Base-by-base conservation (phyloP, 2,329 filamentous ascomycete species). In the Cytospora piceae region DNA sequence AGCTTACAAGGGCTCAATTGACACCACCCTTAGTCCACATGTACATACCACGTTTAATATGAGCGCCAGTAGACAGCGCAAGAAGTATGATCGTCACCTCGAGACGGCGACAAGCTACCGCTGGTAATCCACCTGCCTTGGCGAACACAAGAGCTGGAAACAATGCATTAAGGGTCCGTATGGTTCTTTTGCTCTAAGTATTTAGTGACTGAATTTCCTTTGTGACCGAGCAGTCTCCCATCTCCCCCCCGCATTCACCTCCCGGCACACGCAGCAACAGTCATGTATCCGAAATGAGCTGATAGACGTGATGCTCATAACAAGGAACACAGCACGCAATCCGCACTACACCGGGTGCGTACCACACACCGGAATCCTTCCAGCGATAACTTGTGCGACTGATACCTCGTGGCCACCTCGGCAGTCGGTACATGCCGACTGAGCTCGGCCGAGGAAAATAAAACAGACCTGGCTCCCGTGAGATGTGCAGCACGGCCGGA, bases 271-370 rank as follows among this genome's bases (percentile, higher is more conserved):
- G 12, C 34, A 14, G 34, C 11, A n/a, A 42, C 5, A 53, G 15
- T 53, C 14, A 3, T 42, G 17, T 15, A n/a, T 15, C 8, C 9
- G 9, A 52, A 11, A 17, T 63, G 24, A n/a, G 52, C 51, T 22
- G 60, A 57, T 51, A 37, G 37, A 29, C n/a, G 22, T 51, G 29
- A 52, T 51, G 39, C 61, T 34, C 61, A 57, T 52, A 42, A 42
- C 61, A 51, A 58, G 61, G 61, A 22, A 63, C 31, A 12, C 14
- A 63, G 61, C 61, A 63, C 61, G 61, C 61, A n/a, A 63, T 63
- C 39, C 29, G 61, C 53, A 61, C 59, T 61, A 61, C 59, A 32
- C 51, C 51, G 5, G 14, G 22, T 42, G 59, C 59, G 54, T 54
- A 22, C 27, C n/a, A 51, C 22, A 55, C 53, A 27, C 24, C 53